phyloP scores from a whole-genome alignment of 495 filamentous ascomycete species.

The Cenococcum geophilum region DNA sequence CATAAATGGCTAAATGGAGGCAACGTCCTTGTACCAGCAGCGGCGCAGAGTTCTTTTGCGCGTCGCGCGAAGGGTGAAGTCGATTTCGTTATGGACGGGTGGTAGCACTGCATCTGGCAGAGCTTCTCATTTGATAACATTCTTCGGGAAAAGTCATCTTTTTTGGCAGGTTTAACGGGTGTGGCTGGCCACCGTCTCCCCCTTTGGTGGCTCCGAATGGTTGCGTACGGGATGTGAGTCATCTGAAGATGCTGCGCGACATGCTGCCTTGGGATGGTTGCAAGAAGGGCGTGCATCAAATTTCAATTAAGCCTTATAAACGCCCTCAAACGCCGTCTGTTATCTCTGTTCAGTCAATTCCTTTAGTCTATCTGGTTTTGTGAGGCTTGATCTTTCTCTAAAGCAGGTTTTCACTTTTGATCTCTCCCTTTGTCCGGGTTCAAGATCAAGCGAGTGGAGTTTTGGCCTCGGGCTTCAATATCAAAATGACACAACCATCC shows the following conservation, averaged over 20 bases:
- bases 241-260: conserved; percentile 14
- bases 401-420: background rate
- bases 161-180: conserved; percentile 1
- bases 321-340: conserved; percentile 9
- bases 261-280: background rate
- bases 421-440: too few relatives aligned
- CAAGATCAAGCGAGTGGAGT: too few relatives aligned
- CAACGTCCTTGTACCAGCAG: background rate
- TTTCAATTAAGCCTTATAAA: conserved; percentile 14
- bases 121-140: background rate
- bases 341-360: background rate
- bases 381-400: background rate
- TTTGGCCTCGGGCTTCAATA: background rate
- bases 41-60: background rate
- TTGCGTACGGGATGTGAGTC: conserved; percentile 15
- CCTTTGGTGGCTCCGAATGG: background rate
- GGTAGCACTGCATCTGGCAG: background rate
- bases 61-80: background rate
- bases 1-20: background rate
- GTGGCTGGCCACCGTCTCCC: background rate
- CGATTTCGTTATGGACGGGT: background rate
- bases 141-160: background rate
- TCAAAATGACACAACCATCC: conserved; percentile 32
- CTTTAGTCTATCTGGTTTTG: background rate
- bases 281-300: conserved; percentile 9